Percentiles rank a stretch among this genome's conserved stretches.
Conservation (phyloP, 2,329 filamentous ascomycete genomes). For the Alternaria sp. region DNA sequence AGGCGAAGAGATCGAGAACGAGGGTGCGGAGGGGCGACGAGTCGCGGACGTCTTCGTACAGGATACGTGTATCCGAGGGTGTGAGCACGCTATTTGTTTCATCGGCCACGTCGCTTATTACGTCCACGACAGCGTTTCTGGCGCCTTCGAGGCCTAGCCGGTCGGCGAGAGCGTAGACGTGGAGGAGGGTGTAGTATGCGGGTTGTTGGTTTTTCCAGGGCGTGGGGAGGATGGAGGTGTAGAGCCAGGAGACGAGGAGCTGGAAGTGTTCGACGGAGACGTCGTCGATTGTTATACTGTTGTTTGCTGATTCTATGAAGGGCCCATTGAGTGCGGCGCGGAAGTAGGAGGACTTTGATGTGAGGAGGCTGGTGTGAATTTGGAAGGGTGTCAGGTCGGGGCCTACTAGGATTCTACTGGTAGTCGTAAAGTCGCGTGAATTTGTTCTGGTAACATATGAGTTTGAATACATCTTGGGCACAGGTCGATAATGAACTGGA, state of each 20-base stretch:
- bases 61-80: constrained; percentile 58
- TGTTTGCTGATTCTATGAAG: constrained; percentile 57
- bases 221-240: constrained; percentile 53
- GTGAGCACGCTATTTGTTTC: constrained; percentile 60
- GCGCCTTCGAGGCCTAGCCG: constrained; percentile 57
- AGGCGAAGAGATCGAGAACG: constrained; percentile 60
- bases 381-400: constrained; percentile 53
- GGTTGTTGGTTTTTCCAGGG: constrained; percentile 58
- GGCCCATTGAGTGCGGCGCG: constrained; percentile 58
- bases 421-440: constrained; percentile 54
- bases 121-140: constrained; percentile 56
- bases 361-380: constrained; percentile 60
- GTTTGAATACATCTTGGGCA: background rate
- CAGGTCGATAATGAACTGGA: background rate
- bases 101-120: constrained; percentile 57
- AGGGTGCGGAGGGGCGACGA: constrained; percentile 52
- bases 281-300: constrained; percentile 56
- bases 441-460: constrained; percentile 43
- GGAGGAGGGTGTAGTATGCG: constrained; percentile 61
- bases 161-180: constrained; percentile 59
- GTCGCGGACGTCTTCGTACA: constrained; percentile 57
- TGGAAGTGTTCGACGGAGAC: constrained; percentile 58
- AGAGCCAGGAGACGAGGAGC: constrained; percentile 62
- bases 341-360: constrained; percentile 60
- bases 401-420: constrained; percentile 52